phyloP scores from a whole-genome alignment of 2,329 filamentous ascomycete species.

The Cladosporium halotolerans region DNA sequence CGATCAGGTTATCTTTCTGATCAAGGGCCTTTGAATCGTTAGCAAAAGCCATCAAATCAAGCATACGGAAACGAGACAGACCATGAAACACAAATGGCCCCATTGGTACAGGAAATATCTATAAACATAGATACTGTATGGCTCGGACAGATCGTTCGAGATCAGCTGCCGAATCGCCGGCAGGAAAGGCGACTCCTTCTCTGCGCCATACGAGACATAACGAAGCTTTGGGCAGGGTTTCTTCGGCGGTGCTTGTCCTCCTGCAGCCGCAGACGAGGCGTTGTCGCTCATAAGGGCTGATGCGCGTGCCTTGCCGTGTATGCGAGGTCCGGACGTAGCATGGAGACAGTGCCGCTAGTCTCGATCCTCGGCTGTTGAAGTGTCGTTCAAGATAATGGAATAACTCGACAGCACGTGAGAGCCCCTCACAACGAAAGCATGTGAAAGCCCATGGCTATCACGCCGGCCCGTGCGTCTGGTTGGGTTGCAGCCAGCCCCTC shows the following conservation, averaged over 20 bases:
- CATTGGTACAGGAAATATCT: conserved; percentile 97
- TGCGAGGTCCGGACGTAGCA: neutral
- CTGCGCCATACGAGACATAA: conserved; percentile 55
- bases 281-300: conserved; percentile 8
- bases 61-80: conserved; percentile 34
- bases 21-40: conserved; percentile 42
- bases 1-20: conserved; percentile 62
- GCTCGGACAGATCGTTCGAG: conserved; percentile 92
- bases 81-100: conserved; percentile 96
- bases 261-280: conserved; percentile 1
- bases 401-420: neutral
- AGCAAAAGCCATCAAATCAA: neutral
- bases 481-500: no score
- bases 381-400: no score
- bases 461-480: no score
- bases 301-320: neutral
- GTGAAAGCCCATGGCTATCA: neutral
- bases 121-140: conserved; percentile 99
- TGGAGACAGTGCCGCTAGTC: no score
- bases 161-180: conserved; percentile 87
- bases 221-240: conserved; percentile 31
- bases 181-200: conserved; percentile 61
- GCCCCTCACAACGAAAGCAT: neutral
- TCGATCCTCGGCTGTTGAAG: no score
- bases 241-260: neutral